Percentiles rank a stretch among this genome's conserved stretches.
Conservation (phyloP, 139 green algal species). For the Eudorina sp. region DNA sequence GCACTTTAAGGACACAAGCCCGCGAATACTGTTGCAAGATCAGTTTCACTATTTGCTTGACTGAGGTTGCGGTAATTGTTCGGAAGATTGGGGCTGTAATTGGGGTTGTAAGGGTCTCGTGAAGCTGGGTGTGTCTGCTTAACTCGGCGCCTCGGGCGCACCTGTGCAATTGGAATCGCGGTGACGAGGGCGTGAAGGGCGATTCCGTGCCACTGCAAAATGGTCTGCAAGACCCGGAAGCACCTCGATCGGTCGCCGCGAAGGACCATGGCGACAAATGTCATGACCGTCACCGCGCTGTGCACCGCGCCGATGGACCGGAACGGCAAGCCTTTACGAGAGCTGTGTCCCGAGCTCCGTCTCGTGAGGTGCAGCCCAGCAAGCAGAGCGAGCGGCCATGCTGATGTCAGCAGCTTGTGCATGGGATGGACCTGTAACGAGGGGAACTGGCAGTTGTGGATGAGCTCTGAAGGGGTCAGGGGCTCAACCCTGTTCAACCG, state of each 20-base stretch:
- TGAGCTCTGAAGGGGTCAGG: too few relatives aligned
- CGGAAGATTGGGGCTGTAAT: too few relatives aligned
- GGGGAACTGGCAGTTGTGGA: too few relatives aligned
- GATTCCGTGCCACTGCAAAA: conserved; percentile 12
- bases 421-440: not conserved
- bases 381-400: not conserved
- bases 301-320: not conserved
- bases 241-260: not conserved
- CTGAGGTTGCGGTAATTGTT: too few relatives aligned
- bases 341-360: not conserved
- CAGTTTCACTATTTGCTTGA: too few relatives aligned
- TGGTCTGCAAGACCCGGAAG: not conserved
- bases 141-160: not conserved
- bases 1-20: too few relatives aligned
- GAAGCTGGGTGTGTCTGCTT: too few relatives aligned
- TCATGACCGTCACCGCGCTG: not conserved
- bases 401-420: not conserved
- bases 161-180: not conserved
- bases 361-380: not conserved
- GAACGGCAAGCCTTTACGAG: not conserved
- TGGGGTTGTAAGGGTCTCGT: too few relatives aligned
- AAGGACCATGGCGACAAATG: not conserved
- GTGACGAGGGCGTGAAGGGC: not conserved
- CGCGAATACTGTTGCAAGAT: too few relatives aligned
- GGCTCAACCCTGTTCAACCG: too few relatives aligned